Conservation (phyloP, 805 yeast species). For the Starmerella bacillaris region DNA sequence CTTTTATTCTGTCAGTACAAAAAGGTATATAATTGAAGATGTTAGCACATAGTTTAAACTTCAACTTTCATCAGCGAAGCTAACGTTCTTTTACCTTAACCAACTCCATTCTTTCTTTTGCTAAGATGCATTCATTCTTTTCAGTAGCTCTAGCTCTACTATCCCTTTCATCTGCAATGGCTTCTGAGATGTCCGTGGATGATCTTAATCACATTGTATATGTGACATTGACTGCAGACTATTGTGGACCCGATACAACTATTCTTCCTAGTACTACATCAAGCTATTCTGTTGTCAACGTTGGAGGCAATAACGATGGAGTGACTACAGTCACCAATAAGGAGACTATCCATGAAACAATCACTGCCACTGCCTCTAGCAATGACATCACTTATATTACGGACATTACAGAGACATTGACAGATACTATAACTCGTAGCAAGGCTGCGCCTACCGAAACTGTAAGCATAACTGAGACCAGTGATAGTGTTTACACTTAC, state of each 20-base stretch:
- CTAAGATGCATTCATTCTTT: no score
- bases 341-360: slow-evolving; percentile 1
- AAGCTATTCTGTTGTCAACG: slow-evolving; percentile 18
- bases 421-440: neutral
- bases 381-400: neutral
- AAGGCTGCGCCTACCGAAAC: neutral
- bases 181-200: no score
- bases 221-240: slow-evolving; percentile 16
- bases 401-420: neutral
- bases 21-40: no score
- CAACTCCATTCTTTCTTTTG: no score
- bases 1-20: no score
- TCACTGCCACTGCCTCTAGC: neutral
- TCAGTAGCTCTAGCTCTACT: no score
- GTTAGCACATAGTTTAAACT: no score
- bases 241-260: slow-evolving; percentile 7
- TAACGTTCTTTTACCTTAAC: no score
- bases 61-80: no score
- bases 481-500: neutral
- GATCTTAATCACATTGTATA: slow-evolving; percentile 15
- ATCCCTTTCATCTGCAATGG: no score
- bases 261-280: slow-evolving; percentile 1
- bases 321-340: slow-evolving; percentile 9
- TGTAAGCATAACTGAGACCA: neutral
- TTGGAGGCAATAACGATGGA: slow-evolving; percentile 4